These are phyloP conservation scores for Aphanomyces stellatus DNA, from an alignment of 352 stramenopile genomes.

Conservation along the genomic window DNA sequence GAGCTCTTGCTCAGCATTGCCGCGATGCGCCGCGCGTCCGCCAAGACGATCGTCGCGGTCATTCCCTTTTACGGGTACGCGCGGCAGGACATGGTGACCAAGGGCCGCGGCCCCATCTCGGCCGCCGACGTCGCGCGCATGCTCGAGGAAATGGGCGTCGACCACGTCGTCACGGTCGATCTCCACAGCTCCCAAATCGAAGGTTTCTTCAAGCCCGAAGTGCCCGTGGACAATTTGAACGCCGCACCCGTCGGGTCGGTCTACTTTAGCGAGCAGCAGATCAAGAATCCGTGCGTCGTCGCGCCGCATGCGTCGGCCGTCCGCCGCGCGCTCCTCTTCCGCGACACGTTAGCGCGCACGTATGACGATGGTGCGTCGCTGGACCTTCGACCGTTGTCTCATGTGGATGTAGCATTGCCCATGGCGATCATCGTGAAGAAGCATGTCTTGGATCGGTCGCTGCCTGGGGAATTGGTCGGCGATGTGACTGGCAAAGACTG, in stretches of 20 bases:
- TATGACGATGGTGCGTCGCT: slow-evolving; percentile 43
- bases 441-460: slow-evolving; percentile 61
- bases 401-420: slow-evolving; percentile 47
- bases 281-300: slow-evolving; percentile 64
- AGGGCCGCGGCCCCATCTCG: slow-evolving; percentile 68
- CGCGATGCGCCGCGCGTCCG: slow-evolving; percentile 70
- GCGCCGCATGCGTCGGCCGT: slow-evolving; percentile 76
- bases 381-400: neutral
- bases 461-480: slow-evolving; percentile 64
- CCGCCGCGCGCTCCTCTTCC: slow-evolving; percentile 65
- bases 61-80: slow-evolving; percentile 85
- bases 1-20: slow-evolving; percentile 78
- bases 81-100: slow-evolving; percentile 79
- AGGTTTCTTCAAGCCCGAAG: slow-evolving; percentile 81
- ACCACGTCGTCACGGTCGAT: slow-evolving; percentile 82
- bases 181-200: slow-evolving; percentile 85
- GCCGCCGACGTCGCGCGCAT: slow-evolving; percentile 78
- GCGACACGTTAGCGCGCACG: slow-evolving; percentile 67
- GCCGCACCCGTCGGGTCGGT: slow-evolving; percentile 77
- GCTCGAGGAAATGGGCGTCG: slow-evolving; percentile 85
- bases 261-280: slow-evolving; percentile 75
- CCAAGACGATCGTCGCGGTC: slow-evolving; percentile 80
- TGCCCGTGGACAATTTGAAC: slow-evolving; percentile 79
- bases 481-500: slow-evolving; percentile 75
- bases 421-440: slow-evolving; percentile 80